Base-by-base conservation (phyloP, 805 yeast species). In the Trichomonascus vanleenenianus region DNA sequence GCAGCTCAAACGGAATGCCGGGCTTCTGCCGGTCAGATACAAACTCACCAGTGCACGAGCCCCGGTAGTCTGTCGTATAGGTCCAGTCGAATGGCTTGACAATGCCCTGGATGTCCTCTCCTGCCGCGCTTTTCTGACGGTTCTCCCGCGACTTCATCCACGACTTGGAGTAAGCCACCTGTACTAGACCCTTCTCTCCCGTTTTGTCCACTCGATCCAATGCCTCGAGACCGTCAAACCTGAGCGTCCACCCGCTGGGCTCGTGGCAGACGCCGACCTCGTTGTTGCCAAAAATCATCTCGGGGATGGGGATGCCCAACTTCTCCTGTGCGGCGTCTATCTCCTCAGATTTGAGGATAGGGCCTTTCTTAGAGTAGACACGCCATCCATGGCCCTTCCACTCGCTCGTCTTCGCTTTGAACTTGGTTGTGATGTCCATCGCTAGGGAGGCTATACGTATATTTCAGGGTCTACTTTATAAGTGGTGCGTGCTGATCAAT, bases 81-180 rank as follows among this genome's bases (percentile, higher is more conserved):
- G 98, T 91, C 99, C 99, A 93, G 67, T 93, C 98, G 60, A 79
- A 93, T 2, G 96, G 93, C 55, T 83, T 83, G 42, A 82, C 77
- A 31, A 83, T 76, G 39, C 83, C 76, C 58, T 71, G 62, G 45
- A 80, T 72, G 58, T 73, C 62, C 59, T 72, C 70, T 3, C 45
- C 45, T 3, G 19, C 40, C 5, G 30, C 27, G 12, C 30, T 33
- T 27, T 27, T 39, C 20, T 70, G 50, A 5, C 42, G 47, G 57
- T 57, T 46, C 53, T 54, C 47, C 16, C 67, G 53, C 18, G 63
- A 51, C 42, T 46, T 54, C 53, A 75, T 68, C 97, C 97, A 93
- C 51, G 83, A 85, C 46, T 84, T 72, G 3, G 96, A 86, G 64
- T 91, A 87, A 7, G 95, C 80, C 8, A 91, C 97, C 51, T 83